Conservation (phyloP, 352 stramenopile species). For the Achlya hypogyna region DNA sequence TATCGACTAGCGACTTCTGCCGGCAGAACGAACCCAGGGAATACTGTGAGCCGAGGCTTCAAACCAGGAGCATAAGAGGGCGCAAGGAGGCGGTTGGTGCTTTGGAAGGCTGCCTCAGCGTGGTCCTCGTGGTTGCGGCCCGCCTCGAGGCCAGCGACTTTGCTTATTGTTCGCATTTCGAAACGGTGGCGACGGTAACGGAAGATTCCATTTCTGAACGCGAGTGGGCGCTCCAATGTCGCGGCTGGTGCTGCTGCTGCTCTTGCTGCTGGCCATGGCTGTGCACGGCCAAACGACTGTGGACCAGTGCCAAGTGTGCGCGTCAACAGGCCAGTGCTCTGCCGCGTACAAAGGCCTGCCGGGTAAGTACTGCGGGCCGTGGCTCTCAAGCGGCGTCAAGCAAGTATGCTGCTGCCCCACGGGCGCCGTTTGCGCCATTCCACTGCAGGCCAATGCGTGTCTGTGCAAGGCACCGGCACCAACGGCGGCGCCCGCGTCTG, state of each 20-base stretch:
- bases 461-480: not conserved
- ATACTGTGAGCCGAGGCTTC: no score
- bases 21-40: no score
- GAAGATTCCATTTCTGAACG: not conserved
- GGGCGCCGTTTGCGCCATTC: constrained; percentile 2
- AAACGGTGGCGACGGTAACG: not conserved
- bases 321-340: not conserved
- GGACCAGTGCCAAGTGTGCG: not conserved
- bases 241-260: not conserved
- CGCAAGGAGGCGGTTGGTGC: no score
- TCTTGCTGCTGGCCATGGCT: not conserved
- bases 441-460: constrained; percentile 12
- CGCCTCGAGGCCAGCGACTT: no score
- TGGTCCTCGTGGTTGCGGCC: no score
- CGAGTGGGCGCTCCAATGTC: not conserved
- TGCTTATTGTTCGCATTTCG: no score
- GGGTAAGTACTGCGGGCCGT: constrained; percentile 17
- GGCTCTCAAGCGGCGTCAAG: constrained; percentile 18
- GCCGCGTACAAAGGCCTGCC: constrained; percentile 16
- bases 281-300: not conserved
- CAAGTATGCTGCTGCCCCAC: constrained; percentile 18
- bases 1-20: no score
- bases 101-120: no score
- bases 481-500: not conserved
- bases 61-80: no score